A percentile compares a stretch with the other conserved stretches of the same genome.
These are phyloP conservation scores for Aspergillus sp. DNA, from an alignment of 2,329 filamentous ascomycete genomes.

Conservation along the genomic window DNA sequence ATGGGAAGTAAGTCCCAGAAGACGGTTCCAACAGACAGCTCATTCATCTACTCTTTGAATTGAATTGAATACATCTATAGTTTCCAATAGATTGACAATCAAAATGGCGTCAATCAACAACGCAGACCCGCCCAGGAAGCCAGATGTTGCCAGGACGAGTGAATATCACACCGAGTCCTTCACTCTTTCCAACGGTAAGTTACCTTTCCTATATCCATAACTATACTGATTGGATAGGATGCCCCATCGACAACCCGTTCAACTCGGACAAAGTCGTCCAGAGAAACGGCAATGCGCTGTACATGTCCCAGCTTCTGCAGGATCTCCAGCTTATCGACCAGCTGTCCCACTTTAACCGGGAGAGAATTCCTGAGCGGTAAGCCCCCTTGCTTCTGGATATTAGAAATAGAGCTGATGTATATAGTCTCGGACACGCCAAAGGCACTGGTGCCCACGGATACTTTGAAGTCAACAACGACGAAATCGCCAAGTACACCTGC, in stretches of 20 bases:
- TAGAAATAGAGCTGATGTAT: background rate
- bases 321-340: background rate
- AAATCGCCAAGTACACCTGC: background rate
- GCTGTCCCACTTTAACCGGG: background rate
- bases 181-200: background rate
- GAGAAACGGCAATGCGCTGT: background rate
- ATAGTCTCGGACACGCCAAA: background rate
- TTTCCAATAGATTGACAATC: too few species aligned
- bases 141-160: background rate
- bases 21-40: too few species aligned
- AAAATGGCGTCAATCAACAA: too few species aligned
- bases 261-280: background rate
- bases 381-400: background rate
- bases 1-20: too few species aligned
- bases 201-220: too few species aligned
- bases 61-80: too few species aligned
- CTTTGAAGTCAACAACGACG: background rate
- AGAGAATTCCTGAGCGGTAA: background rate
- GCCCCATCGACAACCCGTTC: background rate
- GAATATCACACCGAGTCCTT: background rate
- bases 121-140: too few species aligned
- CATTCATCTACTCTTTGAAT: too few species aligned
- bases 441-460: background rate
- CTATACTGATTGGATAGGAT: background rate
- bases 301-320: background rate